phyloP scores from a whole-genome alignment of 1,139 yeast species.

The Arxiozyma bovina region DNA sequence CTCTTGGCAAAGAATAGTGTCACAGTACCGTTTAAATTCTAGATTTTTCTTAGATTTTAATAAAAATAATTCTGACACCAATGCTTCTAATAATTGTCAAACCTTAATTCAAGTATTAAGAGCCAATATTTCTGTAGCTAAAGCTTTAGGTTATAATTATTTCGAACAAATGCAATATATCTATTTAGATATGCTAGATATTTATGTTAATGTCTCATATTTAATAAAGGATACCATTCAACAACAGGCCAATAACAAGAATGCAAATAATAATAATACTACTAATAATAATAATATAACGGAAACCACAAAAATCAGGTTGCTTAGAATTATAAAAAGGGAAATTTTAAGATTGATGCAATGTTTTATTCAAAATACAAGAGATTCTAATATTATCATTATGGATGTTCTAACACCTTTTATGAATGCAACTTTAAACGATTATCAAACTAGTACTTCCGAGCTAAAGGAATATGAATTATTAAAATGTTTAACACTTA shows the following conservation, averaged over 20 bases:
- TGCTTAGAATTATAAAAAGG: conserved; percentile 86
- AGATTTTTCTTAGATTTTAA: conserved; percentile 72
- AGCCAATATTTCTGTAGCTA: conserved; percentile 87
- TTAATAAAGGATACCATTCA: conserved; percentile 65
- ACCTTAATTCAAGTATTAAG: conserved; percentile 72
- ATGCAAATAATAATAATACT: not conserved
- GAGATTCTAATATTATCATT: conserved; percentile 68
- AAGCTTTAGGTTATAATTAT: conserved; percentile 81
- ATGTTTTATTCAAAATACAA: conserved; percentile 71
- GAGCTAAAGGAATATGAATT: conserved; percentile 97
- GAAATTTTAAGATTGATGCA: conserved; percentile 82
- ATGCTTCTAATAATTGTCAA: not conserved
- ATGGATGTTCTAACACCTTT: conserved; percentile 72
- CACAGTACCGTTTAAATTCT: conserved; percentile 73
- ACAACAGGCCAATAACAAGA: conserved; percentile 47
- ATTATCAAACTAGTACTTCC: conserved; percentile 75
- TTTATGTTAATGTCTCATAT: conserved; percentile 75
- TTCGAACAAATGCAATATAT: conserved; percentile 76
- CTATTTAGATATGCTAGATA: conserved; percentile 76
- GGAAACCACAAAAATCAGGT: conserved; percentile 41
- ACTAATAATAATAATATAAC: conserved; percentile 35
- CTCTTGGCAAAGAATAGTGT: conserved; percentile 84
- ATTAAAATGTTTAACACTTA: conserved; percentile 70
- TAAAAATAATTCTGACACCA: conserved; percentile 42
- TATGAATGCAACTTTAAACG: conserved; percentile 76